Evolutionary conservation across 208 protist genomes (phyloP).

Genomic region (Crithidia thermophila): DNA sequence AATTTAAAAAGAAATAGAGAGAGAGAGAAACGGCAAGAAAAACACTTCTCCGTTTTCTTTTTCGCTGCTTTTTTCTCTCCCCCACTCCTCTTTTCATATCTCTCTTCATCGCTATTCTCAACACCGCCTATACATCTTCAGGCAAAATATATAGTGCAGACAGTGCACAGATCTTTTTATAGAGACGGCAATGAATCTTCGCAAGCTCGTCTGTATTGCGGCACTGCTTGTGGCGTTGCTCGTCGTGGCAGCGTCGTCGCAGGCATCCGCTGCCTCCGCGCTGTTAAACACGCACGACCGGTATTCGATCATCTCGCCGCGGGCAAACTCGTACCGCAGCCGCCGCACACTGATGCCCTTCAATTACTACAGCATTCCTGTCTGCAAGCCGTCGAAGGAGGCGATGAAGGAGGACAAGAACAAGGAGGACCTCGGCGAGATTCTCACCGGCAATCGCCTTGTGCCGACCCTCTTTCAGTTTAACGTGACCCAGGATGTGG

Average conservation of each 20-base stretch:
- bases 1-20: constrained; percentile 1
- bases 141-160: too few species aligned
- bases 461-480: constrained; percentile 91
- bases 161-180: too few species aligned
- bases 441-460: constrained; percentile 94
- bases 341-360: constrained; percentile 91
- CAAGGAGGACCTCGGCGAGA: constrained; percentile 93
- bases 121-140: too few species aligned
- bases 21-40: too few species aligned
- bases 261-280: not conserved
- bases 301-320: constrained; percentile 24
- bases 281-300: constrained; percentile 16
- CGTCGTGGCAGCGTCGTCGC: not conserved
- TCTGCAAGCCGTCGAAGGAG: constrained; percentile 72
- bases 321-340: constrained; percentile 93
- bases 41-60: not conserved
- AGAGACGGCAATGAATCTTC: not conserved
- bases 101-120: too few species aligned
- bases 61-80: not conserved
- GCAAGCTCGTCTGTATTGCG: not conserved
- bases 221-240: constrained; percentile 18
- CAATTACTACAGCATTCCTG: constrained; percentile 92
- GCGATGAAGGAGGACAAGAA: constrained; percentile 30
- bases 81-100: not conserved
- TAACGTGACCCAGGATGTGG: constrained; percentile 31